These are phyloP conservation scores for Westerdykella sp. DNA, from an alignment of 2,329 filamentous ascomycete species.

Conservation along the genomic window DNA sequence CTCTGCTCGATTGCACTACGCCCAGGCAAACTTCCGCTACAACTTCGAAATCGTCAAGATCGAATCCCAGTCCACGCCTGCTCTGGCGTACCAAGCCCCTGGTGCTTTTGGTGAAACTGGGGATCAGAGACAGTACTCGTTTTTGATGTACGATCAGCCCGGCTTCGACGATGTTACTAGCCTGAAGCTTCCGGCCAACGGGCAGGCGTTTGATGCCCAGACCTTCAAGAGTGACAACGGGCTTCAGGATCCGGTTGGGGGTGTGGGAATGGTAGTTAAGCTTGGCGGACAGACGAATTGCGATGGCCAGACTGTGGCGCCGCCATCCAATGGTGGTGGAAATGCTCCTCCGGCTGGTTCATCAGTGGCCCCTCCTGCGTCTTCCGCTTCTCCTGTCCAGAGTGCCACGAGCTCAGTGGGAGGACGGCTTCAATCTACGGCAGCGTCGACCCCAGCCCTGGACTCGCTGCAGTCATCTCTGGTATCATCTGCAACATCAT, in stretches of 20 bases:
- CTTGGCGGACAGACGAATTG: conserved; percentile 16
- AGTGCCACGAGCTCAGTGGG: too few relatives aligned
- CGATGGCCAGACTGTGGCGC: neutral
- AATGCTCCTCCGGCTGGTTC: neutral
- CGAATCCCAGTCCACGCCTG: conserved; percentile 10
- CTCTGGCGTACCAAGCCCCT: conserved; percentile 26
- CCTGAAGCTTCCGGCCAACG: conserved; percentile 21
- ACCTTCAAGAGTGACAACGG: conserved; percentile 28
- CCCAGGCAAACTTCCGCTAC: conserved; percentile 27
- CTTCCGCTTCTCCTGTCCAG: neutral
- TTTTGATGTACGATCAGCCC: conserved; percentile 29
- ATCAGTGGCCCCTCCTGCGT: neutral
- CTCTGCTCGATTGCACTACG: conserved; percentile 26
- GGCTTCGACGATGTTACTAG: conserved; percentile 13
- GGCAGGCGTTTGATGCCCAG: conserved; percentile 21
- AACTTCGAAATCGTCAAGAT: conserved; percentile 23
- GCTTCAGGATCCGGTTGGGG: conserved; percentile 21
- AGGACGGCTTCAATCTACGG: too few relatives aligned
- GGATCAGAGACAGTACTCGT: conserved; percentile 26
- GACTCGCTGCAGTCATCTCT: too few relatives aligned
- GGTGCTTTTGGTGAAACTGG: conserved; percentile 28
- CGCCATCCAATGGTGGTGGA: neutral
- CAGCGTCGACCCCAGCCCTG: too few relatives aligned
- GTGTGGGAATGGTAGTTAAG: conserved; percentile 31
- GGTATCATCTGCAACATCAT: too few relatives aligned